Conservation (phyloP, 2,329 filamentous ascomycete genomes). For the Colletotrichum echinochloae region DNA sequence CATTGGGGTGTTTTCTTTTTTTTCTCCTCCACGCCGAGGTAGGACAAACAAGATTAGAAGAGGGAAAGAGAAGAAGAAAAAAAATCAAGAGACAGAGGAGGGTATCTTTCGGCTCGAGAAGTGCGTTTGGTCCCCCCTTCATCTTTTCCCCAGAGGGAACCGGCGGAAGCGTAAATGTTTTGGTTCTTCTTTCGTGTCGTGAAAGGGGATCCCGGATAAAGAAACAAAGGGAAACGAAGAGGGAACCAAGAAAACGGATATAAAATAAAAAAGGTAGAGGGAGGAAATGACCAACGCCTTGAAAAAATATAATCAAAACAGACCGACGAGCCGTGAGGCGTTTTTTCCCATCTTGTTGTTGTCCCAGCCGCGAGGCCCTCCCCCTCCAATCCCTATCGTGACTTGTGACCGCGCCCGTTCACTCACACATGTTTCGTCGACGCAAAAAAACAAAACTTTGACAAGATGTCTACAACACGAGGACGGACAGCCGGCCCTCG, state of each 20-base stretch:
- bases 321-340: conserved; percentile 52
- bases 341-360: conserved; percentile 52
- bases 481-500: too few species aligned
- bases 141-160: too few species aligned
- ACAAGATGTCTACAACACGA: not conserved
- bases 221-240: too few species aligned
- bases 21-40: not conserved
- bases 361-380: conserved; percentile 52
- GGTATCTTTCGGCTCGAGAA: not conserved
- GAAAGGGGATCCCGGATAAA: too few species aligned
- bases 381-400: conserved; percentile 15
- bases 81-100: not conserved
- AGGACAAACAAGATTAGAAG: not conserved
- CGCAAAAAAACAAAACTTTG: too few species aligned
- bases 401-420: conserved; percentile 42
- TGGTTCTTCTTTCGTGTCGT: not conserved
- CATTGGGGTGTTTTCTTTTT: conserved; percentile 6
- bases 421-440: not conserved
- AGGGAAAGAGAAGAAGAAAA: not conserved
- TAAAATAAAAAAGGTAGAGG: conserved; percentile 8
- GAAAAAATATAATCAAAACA: conserved; percentile 17
- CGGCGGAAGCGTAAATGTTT: too few species aligned
- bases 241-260: too few species aligned
- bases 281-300: conserved; percentile 40
- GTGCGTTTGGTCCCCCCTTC: too few species aligned